Percentiles rank a stretch among this genome's conserved stretches.
Evolutionary conservation across 371 early-diverging fungal genomes (phyloP).

Genomic region (Smittium mucronatum): DNA sequence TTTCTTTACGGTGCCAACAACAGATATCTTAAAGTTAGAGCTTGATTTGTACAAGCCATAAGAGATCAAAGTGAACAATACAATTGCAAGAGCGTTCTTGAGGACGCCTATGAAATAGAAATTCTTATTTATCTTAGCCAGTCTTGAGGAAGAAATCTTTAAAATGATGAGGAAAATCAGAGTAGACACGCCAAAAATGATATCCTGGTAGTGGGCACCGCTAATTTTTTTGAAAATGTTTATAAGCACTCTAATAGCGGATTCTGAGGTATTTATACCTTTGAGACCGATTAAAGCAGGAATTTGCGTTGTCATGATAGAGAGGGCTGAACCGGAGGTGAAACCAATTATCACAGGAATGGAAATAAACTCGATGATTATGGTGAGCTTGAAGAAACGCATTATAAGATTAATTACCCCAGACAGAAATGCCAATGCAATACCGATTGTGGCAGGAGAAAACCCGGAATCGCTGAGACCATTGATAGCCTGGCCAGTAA

Average conservation of each 20-base stretch:
- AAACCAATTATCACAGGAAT: constrained; percentile 59
- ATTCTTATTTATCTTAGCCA: constrained; percentile 4
- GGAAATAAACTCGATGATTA: constrained; percentile 72
- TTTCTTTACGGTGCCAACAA: constrained; percentile 54
- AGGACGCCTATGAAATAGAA: constrained; percentile 13
- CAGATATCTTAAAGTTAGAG: constrained; percentile 32
- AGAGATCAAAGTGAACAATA: constrained; percentile 59
- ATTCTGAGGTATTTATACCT: constrained; percentile 44
- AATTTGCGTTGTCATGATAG: constrained; percentile 65
- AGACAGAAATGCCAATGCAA: constrained; percentile 42
- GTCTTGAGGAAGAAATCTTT: constrained; percentile 4
- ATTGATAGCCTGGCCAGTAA: constrained; percentile 53
- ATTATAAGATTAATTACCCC: constrained; percentile 48
- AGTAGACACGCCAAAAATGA: constrained; percentile 29
- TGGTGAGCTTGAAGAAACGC: constrained; percentile 63
- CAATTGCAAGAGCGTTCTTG: constrained; percentile 55
- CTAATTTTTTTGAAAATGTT: constrained; percentile 37
- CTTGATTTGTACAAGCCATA: constrained; percentile 42
- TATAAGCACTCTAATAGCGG: constrained; percentile 44
- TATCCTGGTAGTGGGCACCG: constrained; percentile 21
- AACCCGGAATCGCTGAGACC: constrained; percentile 32
- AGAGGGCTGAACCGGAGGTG: constrained; percentile 57
- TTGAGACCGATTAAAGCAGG: constrained; percentile 58
- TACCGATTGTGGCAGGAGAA: constrained; percentile 31
- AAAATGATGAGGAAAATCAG: constrained; percentile 5